Evolutionary conservation across 169 alveolate genomes (phyloP).

Genomic region (Plasmodium vinckei): DNA sequence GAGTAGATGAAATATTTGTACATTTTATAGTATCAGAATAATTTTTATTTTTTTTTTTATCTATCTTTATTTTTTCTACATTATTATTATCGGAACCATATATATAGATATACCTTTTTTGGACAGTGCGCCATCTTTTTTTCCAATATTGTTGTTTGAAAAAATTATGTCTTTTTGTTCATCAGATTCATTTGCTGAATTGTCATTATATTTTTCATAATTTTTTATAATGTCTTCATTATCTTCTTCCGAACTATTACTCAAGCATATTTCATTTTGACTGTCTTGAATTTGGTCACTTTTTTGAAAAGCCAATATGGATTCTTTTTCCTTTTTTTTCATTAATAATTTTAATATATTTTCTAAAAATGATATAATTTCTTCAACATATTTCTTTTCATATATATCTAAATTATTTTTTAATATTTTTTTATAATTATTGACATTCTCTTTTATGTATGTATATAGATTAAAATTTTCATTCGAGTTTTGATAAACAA

Average conservation of each 20-base stretch:
- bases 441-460: conserved; percentile 12
- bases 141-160: neutral
- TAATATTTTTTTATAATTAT: conserved; percentile 20
- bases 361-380: conserved; percentile 23
- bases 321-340: conserved; percentile 18
- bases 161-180: neutral
- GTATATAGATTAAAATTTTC: conserved; percentile 11
- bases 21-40: too few relatives aligned
- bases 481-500: neutral
- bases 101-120: too few relatives aligned
- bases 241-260: conserved; percentile 43
- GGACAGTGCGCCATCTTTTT: neutral
- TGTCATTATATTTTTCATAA: conserved; percentile 23
- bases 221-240: conserved; percentile 39
- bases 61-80: too few relatives aligned
- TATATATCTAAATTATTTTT: conserved; percentile 38
- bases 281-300: neutral
- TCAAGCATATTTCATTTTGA: neutral
- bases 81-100: too few relatives aligned
- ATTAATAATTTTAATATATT: conserved; percentile 17
- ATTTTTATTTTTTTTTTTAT: too few relatives aligned
- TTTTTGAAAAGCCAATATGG: neutral
- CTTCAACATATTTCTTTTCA: conserved; percentile 48
- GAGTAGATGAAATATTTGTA: too few relatives aligned
- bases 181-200: conserved; percentile 4